These are phyloP conservation scores for Aspergillus sp. DNA, from an alignment of 2,329 filamentous ascomycete species.

Conservation along the genomic window DNA sequence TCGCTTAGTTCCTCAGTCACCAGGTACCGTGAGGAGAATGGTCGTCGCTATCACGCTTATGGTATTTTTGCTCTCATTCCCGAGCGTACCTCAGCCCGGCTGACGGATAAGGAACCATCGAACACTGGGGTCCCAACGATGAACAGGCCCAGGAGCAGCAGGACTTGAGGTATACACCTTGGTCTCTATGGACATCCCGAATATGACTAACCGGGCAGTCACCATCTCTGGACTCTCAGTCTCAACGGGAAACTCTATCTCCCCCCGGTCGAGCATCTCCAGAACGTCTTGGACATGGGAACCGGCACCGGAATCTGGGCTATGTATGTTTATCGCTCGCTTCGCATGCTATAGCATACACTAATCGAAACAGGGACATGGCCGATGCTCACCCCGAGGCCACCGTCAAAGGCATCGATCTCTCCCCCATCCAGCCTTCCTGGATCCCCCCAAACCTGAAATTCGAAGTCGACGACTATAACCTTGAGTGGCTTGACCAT, in stretches of 20 bases:
- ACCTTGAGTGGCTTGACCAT: slow-evolving; percentile 22
- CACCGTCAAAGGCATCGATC: slow-evolving; percentile 41
- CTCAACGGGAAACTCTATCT: not conserved
- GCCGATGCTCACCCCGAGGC: slow-evolving; percentile 31
- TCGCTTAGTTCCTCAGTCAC: not conserved
- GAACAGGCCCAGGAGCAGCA: not conserved
- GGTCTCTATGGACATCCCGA: too few species aligned
- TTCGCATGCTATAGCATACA: not conserved
- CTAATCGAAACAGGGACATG: slow-evolving; percentile 7
- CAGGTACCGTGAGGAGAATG: not conserved
- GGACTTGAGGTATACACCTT: not conserved
- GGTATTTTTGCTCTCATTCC: not conserved
- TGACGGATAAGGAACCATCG: not conserved
- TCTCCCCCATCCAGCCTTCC: slow-evolving; percentile 36
- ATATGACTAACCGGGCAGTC: not conserved
- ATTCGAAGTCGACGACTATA: slow-evolving; percentile 30
- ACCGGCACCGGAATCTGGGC: slow-evolving; percentile 32
- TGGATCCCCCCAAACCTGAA: slow-evolving; percentile 33
- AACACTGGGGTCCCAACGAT: not conserved
- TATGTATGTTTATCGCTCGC: slow-evolving; percentile 16
- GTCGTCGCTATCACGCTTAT: not conserved
- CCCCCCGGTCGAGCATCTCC: not conserved
- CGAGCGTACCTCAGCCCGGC: not conserved
- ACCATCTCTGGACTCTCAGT: not conserved
- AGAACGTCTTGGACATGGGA: slow-evolving; percentile 30